Evolutionary conservation across 2,329 filamentous ascomycete genomes (phyloP).

Genomic region (Arthrobotrys musiformis): DNA sequence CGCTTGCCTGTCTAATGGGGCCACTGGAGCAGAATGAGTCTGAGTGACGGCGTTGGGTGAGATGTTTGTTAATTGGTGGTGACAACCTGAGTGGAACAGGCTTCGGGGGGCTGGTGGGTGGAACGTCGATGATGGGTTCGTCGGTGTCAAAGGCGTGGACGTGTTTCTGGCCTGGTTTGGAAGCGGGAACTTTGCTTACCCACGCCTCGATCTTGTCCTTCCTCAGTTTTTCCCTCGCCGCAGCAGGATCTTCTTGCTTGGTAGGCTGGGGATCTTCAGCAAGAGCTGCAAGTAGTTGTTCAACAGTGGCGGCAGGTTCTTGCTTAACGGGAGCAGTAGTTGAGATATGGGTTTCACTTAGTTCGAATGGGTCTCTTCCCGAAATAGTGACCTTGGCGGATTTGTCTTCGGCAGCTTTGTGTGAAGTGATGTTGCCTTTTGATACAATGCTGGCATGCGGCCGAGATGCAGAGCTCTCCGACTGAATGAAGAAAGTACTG

Average conservation of each 20-base stretch:
- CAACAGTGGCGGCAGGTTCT: background rate
- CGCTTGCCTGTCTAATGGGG: background rate
- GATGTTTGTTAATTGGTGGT: background rate
- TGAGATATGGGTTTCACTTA: background rate
- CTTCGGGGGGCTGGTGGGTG: background rate
- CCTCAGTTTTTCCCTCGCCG: no score
- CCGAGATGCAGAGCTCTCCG: background rate
- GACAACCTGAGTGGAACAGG: background rate
- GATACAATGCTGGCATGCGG: background rate
- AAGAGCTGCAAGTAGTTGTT: background rate
- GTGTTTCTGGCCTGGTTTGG: background rate
- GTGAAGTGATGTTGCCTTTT: background rate
- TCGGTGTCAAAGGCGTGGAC: conserved; percentile 9
- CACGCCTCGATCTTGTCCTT: background rate
- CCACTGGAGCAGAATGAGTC: background rate
- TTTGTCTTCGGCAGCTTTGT: background rate
- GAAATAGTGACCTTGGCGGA: background rate
- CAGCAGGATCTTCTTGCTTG: background rate
- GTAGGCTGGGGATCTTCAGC: background rate
- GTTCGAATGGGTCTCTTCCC: background rate
- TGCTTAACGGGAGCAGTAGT: no score
- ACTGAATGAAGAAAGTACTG: background rate
- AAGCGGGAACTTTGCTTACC: background rate
- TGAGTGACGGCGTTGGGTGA: background rate
- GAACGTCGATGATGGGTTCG: background rate